Conservation (phyloP, 2,329 filamentous ascomycete species). For the Nannizziopsis arthrosporioides region DNA sequence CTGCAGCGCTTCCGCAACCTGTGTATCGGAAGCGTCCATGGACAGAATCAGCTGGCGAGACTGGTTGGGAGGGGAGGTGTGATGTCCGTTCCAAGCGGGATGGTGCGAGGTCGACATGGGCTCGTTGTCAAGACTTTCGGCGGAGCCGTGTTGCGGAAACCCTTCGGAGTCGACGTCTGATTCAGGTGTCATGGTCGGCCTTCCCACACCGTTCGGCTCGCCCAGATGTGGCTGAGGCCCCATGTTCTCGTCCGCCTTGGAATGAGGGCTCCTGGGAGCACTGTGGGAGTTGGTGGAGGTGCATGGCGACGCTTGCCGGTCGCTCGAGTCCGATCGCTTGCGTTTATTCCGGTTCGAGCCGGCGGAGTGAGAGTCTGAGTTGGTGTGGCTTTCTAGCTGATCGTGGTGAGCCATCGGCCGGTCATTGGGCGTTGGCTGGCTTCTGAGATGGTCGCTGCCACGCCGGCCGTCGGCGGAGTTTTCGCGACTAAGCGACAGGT, state of each 20-base stretch:
- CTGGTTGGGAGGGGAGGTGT: slow-evolving; percentile 34
- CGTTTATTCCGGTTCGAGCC: slow-evolving; percentile 36
- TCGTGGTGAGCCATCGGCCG: slow-evolving; percentile 32
- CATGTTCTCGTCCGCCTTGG: slow-evolving; percentile 26
- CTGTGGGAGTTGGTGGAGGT: slow-evolving; percentile 29
- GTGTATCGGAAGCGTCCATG: slow-evolving; percentile 39
- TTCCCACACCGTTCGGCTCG: slow-evolving; percentile 16
- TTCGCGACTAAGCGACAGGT: background rate
- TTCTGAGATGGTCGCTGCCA: slow-evolving; percentile 16
- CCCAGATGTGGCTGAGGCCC: slow-evolving; percentile 19
- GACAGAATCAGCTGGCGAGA: slow-evolving; percentile 33
- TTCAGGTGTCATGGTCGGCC: slow-evolving; percentile 17
- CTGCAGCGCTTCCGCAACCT: slow-evolving; percentile 42
- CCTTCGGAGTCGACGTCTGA: slow-evolving; percentile 4
- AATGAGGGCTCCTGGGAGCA: slow-evolving; percentile 28
- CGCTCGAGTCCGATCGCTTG: slow-evolving; percentile 57
- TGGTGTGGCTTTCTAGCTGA: slow-evolving; percentile 19
- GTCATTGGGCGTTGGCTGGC: slow-evolving; percentile 21
- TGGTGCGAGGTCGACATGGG: slow-evolving; percentile 20
- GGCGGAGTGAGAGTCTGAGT: slow-evolving; percentile 37
- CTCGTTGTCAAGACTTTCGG: slow-evolving; percentile 17
- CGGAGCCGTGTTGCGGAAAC: slow-evolving; percentile 3
- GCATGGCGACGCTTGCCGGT: slow-evolving; percentile 29
- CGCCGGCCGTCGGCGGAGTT: slow-evolving; percentile 12
- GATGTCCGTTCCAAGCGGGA: slow-evolving; percentile 30